Evolutionary conservation across 768 basidiomycete genomes (phyloP).

Genomic region (Tricholoma terreum): DNA sequence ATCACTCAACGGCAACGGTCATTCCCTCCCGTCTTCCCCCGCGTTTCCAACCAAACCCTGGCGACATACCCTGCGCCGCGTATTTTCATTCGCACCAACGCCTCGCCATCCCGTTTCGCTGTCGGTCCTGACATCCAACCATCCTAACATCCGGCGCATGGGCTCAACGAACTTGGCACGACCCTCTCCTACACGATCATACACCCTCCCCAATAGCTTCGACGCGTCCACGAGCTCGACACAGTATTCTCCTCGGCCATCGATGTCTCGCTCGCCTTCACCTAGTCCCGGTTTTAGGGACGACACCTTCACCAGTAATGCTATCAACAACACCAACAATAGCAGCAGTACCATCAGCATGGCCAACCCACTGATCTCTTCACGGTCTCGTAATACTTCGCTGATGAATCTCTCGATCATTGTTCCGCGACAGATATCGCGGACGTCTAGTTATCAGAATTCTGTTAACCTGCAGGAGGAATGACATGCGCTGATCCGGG

Average conservation of each 20-base stretch:
- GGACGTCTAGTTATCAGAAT: neutral
- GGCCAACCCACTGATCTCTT: constrained; percentile 40
- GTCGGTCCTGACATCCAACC: constrained; percentile 23
- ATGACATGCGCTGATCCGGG: neutral
- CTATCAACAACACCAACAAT: constrained; percentile 12
- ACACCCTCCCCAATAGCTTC: constrained; percentile 29
- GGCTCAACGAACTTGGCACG: constrained; percentile 16
- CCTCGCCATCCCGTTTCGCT: constrained; percentile 22
- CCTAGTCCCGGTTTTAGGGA: constrained; percentile 42
- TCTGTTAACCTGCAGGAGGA: neutral
- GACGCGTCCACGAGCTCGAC: constrained; percentile 33
- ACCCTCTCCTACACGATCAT: constrained; percentile 36
- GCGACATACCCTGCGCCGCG: constrained; percentile 33
- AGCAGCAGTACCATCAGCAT: constrained; percentile 5
- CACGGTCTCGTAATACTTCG: constrained; percentile 67
- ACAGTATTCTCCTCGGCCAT: constrained; percentile 30
- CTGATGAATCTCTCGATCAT: constrained; percentile 59
- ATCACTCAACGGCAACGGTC: constrained; percentile 18
- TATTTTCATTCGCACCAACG: constrained; percentile 27
- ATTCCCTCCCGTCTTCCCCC: constrained; percentile 32
- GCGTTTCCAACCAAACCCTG: constrained; percentile 27
- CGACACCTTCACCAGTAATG: constrained; percentile 22
- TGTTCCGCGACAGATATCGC: constrained; percentile 39
- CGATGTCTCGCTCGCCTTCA: constrained; percentile 47
- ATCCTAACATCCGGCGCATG: constrained; percentile 25